Conservation (phyloP, 345 rosid genomes). For the Moricandia arvensis region DNA sequence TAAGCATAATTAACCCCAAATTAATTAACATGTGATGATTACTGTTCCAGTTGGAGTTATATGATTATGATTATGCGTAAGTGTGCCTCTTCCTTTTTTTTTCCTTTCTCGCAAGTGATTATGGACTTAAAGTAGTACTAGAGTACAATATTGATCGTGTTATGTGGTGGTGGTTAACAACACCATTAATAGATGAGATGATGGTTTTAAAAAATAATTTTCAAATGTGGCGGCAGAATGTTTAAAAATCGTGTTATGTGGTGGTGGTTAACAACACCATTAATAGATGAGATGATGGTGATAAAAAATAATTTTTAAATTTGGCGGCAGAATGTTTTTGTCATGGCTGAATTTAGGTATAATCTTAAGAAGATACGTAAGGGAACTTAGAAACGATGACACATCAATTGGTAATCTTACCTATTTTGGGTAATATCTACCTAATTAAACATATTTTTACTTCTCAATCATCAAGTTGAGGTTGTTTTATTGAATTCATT, state of each 20-base stretch:
- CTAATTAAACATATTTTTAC: neutral
- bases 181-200: neutral
- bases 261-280: slow-evolving; percentile 16
- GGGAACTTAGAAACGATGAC: neutral
- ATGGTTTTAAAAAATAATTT: neutral
- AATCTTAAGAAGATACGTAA: slow-evolving; percentile 20
- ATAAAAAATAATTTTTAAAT: slow-evolving; percentile 1
- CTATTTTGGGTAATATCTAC: neutral
- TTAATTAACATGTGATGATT: slow-evolving; percentile 15
- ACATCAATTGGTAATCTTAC: slow-evolving; percentile 7
- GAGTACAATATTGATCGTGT: slow-evolving; percentile 3
- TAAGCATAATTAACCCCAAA: slow-evolving; percentile 6
- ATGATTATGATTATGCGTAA: slow-evolving; percentile 32
- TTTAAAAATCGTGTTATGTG: neutral
- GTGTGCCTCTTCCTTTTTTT: neutral
- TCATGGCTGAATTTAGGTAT: slow-evolving; percentile 15
- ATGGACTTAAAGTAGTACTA: neutral
- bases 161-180: slow-evolving; percentile 11
- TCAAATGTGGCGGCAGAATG: slow-evolving; percentile 11
- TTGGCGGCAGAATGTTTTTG: slow-evolving; percentile 9
- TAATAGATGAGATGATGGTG: neutral
- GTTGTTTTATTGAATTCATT: neutral
- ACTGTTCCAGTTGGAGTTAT: slow-evolving; percentile 15
- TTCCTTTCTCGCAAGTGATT: neutral
- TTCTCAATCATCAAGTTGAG: neutral